phyloP scores from a whole-genome alignment of 768 basidiomycete species.

The Gymnopilus dilepis region DNA sequence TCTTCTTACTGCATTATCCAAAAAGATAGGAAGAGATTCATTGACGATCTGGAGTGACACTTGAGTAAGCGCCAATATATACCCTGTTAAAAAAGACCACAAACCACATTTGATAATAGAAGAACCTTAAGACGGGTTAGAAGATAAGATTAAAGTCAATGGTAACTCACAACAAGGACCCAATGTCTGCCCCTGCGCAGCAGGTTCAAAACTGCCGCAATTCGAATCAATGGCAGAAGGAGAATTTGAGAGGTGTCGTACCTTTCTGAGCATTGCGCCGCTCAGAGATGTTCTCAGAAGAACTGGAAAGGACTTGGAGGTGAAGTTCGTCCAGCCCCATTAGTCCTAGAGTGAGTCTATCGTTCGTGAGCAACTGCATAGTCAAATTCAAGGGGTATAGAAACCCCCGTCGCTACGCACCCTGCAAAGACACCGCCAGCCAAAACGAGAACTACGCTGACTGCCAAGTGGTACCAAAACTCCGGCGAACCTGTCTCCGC shows the following conservation, averaged over 20 bases:
- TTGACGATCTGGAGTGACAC: conserved; percentile 63
- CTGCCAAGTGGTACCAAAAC: conserved; percentile 76
- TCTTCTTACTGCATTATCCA: conserved; percentile 73
- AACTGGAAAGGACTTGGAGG: conserved; percentile 80
- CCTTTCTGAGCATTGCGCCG: conserved; percentile 74
- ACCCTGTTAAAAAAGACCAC: conserved; percentile 26
- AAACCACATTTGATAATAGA: conserved; percentile 84
- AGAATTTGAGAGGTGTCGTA: conserved; percentile 27
- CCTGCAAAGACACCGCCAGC: conserved; percentile 92
- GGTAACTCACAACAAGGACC: conserved; percentile 83
- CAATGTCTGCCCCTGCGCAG: conserved; percentile 80
- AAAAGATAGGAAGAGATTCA: conserved; percentile 82
- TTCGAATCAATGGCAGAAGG: background rate
- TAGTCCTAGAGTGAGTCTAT: conserved; percentile 84
- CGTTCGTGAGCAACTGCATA: background rate
- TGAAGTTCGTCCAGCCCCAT: conserved; percentile 97
- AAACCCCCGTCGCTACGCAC: conserved; percentile 39
- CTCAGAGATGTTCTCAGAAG: conserved; percentile 75
- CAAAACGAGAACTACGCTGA: conserved; percentile 75
- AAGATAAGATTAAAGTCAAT: background rate
- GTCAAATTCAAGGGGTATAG: background rate
- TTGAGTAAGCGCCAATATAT: background rate
- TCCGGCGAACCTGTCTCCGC: conserved; percentile 40
- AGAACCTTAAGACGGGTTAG: conserved; percentile 61
- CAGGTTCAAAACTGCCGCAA: conserved; percentile 36